Evolutionary conservation across 495 filamentous ascomycete genomes (phyloP), one percentile per base, ranked within the genome.

Genomic region (Lophiostoma macrostomum): DNA sequence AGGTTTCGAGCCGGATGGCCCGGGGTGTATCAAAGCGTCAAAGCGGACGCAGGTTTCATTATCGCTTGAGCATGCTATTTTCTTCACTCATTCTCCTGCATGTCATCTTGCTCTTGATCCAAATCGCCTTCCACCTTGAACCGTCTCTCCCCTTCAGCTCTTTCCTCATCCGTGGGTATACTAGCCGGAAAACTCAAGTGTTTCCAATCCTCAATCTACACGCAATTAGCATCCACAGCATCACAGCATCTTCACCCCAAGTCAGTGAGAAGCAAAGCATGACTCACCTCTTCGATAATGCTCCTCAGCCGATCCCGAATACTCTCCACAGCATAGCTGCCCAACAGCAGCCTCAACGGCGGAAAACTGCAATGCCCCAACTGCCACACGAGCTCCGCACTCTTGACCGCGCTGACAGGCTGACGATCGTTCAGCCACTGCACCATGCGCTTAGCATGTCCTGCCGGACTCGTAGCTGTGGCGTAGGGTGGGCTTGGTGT

Each of bases 381-480:
- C 75, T 97, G 89, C 93, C 93, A 97, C 6, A 96, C 85, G 54
- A 96, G 73, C 75, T 96, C 88, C n/a, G 91, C 91, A 50, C 89
- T 89, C 70, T 93, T 93, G 40, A 95, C 85, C 8, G 89, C 90
- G 60, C 87, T 94, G 7, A 88, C 91, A 3, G 91, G 93, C 70
- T 96, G 90, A 50, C 86, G 81, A 50, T 96, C 88, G 16, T 86
- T 86, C 1, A 97, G 73, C 93, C 93, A 97, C 69, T 93, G 87
- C n/a, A 96, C 78, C 82, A 97, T 91, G 14, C 93, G 77, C 60
- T 87, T 86, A 10, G 91, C 90, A 70, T 98, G 93, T 20, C 89
- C 78, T 5, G 93, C 87, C 1, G 93, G 93, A n/a, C 19, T 84
- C 78, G 0, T 83, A 87, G 3, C 84, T 68, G 5, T 83, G 10